phyloP scores from a whole-genome alignment of 331 rosid genomes.

The Acacia pycnantha region DNA sequence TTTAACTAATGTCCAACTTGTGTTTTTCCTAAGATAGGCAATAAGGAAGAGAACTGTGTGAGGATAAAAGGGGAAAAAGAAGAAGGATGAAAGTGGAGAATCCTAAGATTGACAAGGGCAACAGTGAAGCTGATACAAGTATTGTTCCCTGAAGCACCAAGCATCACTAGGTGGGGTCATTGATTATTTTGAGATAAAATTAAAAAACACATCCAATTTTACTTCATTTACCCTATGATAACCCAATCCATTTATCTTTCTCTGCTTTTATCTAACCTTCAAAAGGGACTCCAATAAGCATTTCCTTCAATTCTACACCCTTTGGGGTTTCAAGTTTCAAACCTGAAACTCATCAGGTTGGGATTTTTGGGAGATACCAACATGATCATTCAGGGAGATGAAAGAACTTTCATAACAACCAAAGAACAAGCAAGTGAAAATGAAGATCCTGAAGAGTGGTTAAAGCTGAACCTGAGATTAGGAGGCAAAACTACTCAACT shows the following conservation, averaged over 20 bases:
- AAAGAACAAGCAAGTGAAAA: conserved; percentile 42
- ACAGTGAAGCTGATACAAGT: conserved; percentile 73
- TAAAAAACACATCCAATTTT: conserved; percentile 27
- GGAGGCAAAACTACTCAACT: conserved; percentile 39
- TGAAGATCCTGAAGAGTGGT: conserved; percentile 66
- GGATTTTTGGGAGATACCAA: conserved; percentile 29
- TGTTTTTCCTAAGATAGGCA: conserved; percentile 41
- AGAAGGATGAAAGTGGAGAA: conserved; percentile 72
- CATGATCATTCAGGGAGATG: conserved; percentile 40
- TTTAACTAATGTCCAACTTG: conserved; percentile 27
- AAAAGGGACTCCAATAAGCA: conserved; percentile 31
- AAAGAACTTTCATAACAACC: conserved; percentile 29
- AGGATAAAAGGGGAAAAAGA: conserved; percentile 38
- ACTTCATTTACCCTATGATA: conserved; percentile 39
- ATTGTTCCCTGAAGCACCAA: conserved; percentile 71
- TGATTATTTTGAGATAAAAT: conserved; percentile 36
- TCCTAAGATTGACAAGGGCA: conserved; percentile 56
- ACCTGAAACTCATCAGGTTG: conserved; percentile 3
- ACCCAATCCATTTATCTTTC: conserved; percentile 28
- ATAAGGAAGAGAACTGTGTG: conserved; percentile 38
- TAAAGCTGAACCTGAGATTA: conserved; percentile 76
- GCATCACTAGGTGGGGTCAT: conserved; percentile 64
- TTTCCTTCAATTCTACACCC: conserved; percentile 31
- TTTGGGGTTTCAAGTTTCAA: conserved; percentile 7
- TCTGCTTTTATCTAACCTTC: conserved; percentile 34